A percentile compares a stretch with the other conserved stretches of the same genome.
Conservation (phyloP, 2,329 filamentous ascomycete species). For the Cladophialophora bantiana region DNA sequence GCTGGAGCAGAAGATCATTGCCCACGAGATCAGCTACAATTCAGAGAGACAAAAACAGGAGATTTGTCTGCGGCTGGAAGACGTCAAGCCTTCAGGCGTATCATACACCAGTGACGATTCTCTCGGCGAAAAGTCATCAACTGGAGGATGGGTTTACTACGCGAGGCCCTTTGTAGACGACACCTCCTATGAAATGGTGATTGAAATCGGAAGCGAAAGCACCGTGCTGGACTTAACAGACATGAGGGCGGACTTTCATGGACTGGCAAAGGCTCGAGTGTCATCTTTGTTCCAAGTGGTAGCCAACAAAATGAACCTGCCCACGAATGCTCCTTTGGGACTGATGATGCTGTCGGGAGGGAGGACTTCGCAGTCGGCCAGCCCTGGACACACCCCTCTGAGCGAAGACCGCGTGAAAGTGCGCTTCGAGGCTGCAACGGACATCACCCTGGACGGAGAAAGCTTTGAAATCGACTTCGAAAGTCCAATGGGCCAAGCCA, state of each 20-base stretch:
- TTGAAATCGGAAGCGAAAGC: conserved; percentile 75
- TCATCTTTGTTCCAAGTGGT: conserved; percentile 79
- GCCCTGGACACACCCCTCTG: conserved; percentile 72
- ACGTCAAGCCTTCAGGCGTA: conserved; percentile 87
- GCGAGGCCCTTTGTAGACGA: conserved; percentile 86
- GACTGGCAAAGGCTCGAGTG: conserved; percentile 72
- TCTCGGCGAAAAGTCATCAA: conserved; percentile 29
- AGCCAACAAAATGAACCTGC: conserved; percentile 77
- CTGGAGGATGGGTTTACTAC: conserved; percentile 73
- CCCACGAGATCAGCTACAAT: conserved; percentile 78
- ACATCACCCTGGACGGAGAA: conserved; percentile 52
- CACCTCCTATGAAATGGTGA: conserved; percentile 72
- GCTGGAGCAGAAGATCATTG: conserved; percentile 84
- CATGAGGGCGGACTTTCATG: conserved; percentile 74
- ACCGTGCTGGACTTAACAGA: conserved; percentile 63
- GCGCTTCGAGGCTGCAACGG: conserved; percentile 61
- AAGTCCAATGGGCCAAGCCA: conserved; percentile 28
- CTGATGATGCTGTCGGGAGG: conserved; percentile 70
- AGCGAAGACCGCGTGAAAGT: conserved; percentile 74
- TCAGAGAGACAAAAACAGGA: conserved; percentile 71
- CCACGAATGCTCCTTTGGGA: conserved; percentile 65
- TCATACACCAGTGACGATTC: conserved; percentile 64
- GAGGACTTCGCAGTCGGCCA: conserved; percentile 66
- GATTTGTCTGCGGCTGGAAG: conserved; percentile 80
- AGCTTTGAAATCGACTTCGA: conserved; percentile 38